Percentiles rank a stretch among this genome's conserved stretches.
Conservation (phyloP, 805 yeast species). For the Yarrowia phangngaensis region DNA sequence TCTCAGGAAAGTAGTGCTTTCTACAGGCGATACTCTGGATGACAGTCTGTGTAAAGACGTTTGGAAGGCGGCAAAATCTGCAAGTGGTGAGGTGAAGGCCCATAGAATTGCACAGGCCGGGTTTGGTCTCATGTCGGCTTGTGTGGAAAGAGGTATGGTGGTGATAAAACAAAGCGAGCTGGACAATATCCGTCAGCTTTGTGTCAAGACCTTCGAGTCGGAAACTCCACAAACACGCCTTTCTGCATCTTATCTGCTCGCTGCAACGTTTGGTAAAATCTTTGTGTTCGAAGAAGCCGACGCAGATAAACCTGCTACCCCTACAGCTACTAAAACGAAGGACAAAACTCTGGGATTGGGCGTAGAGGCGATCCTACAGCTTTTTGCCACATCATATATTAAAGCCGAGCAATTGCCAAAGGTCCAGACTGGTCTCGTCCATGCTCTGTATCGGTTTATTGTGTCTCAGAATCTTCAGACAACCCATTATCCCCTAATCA, state of each 20-base stretch:
- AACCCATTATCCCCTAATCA: neutral
- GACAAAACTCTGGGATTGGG: conserved; percentile 2
- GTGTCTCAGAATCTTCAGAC: conserved; percentile 5
- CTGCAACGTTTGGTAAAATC: conserved; percentile 19
- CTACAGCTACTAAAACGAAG: neutral
- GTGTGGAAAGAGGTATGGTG: conserved; percentile 33
- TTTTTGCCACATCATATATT: conserved; percentile 4
- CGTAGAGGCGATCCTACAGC: conserved; percentile 6
- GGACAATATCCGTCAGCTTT: conserved; percentile 34
- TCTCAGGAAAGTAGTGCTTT: conserved; percentile 31
- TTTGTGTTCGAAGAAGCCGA: conserved; percentile 9
- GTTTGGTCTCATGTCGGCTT: conserved; percentile 34
- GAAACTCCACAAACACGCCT: conserved; percentile 34
- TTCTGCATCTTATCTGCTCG: conserved; percentile 35
- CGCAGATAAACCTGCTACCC: conserved; percentile 1
- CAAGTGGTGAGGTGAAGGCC: conserved; percentile 34
- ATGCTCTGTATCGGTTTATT: conserved; percentile 11
- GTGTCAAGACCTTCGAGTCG: conserved; percentile 32
- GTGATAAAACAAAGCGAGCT: conserved; percentile 33
- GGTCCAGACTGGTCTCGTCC: conserved; percentile 19
- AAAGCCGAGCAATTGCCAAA: conserved; percentile 13
- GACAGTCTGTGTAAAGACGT: conserved; percentile 36
- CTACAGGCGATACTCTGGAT: conserved; percentile 38
- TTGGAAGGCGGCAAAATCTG: conserved; percentile 36
- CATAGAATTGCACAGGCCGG: conserved; percentile 37